A percentile compares a stretch with the other conserved stretches of the same genome.
Conservation (phyloP, 2,329 filamentous ascomycete species). For the Cladophialophora bantiana region DNA sequence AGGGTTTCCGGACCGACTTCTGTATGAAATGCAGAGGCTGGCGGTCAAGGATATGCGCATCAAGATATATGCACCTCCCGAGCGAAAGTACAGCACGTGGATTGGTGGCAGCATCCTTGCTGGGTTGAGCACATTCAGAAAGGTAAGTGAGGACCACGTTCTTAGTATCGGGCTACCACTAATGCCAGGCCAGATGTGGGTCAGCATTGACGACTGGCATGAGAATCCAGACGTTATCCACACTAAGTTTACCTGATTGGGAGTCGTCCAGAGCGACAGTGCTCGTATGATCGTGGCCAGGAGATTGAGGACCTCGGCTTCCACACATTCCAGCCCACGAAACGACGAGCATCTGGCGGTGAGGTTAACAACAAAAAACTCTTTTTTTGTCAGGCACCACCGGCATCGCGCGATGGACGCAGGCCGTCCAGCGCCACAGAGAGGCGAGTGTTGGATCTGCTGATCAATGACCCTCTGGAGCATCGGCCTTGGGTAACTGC, state of each 20-base stretch:
- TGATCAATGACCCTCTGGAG: conserved; percentile 22
- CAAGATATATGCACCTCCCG: conserved; percentile 97
- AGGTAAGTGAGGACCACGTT: conserved; percentile 65
- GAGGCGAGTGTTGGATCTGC: conserved; percentile 17
- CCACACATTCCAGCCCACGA: not conserved
- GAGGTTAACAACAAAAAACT: not conserved
- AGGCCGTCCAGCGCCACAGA: not conserved
- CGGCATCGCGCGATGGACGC: conserved; percentile 2
- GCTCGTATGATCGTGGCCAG: not conserved
- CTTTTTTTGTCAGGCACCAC: conserved; percentile 13
- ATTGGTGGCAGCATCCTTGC: conserved; percentile 97
- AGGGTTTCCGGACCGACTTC: conserved; percentile 90
- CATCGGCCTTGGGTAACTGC: conserved; percentile 16
- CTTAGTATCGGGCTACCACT: not conserved
- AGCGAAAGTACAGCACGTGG: conserved; percentile 99
- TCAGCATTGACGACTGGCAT: conserved; percentile 99
- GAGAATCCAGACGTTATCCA: conserved; percentile 99
- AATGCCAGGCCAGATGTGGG: conserved; percentile 82
- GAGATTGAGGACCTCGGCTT: conserved; percentile 2
- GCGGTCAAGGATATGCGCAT: conserved; percentile 99
- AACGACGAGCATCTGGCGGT: conserved; percentile 20
- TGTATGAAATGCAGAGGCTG: conserved; percentile 89
- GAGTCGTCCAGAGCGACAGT: not conserved
- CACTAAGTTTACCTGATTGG: conserved; percentile 83
- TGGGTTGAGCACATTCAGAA: conserved; percentile 95